Base-by-base conservation (phyloP, 768 basidiomycete genomes). In the Sutorius australiensis region DNA sequence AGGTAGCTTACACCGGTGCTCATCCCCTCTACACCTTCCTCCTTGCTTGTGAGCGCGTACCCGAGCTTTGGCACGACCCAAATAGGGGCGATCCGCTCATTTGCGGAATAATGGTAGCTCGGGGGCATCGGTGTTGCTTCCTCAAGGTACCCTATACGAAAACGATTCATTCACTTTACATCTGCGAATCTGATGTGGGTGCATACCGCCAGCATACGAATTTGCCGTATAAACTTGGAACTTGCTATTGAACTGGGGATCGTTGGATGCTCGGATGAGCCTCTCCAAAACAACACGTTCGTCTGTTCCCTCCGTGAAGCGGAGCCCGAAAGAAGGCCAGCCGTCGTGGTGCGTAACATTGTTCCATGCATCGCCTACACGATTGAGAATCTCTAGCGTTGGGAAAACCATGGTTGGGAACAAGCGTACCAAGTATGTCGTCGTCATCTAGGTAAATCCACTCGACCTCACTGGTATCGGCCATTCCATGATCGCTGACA, bases 401-500 rank as follows among this genome's bases (percentile, higher is more conserved):
- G 16, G 14, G 24, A 30, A 32, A 17, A 31, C 19, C 16, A 21
- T 14, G 31, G 5, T 51, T 13, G 17, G 19, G 3, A 39, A 45
- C 17, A 39, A 39, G 41, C 59, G 14, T 44, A 68, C 68, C 67
- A 11, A 71, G 66, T 7, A 70, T 51, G 27, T 57, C 62, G 1
- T 59, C 58, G 16, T 24, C 87, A 65, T 97, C 92, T 48, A 97
- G 75, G 68, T 86, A 90, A 32, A 95, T 71, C 44, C 80, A 77
- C 45, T 86, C 81, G 0, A 84, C 83, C 56, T 88, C 78, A 55
- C 82, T 83, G n/a, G 92, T 95, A 65, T 91, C 89, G 1, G 83
- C 86, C 89, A 92, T 94, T n/a, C 91, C 92, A 61, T 92, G 88
- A 65, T 92, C 90, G 56, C 86, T 88, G 57, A 97, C 92, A 60